Evolutionary conservation across 345 rosid species (phyloP).

Genomic region (Hirschfeldia incana): DNA sequence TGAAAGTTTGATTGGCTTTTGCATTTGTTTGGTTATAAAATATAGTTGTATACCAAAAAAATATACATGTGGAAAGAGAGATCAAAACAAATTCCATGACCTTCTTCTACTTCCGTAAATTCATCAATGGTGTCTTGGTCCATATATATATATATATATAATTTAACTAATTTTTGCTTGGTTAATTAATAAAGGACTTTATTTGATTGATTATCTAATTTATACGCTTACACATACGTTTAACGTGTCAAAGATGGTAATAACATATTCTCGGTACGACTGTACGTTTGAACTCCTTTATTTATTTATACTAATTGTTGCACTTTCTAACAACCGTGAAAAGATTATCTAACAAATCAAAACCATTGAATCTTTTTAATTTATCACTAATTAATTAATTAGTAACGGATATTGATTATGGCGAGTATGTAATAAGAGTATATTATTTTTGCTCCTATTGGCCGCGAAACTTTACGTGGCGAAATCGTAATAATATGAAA

Average conservation of each 20-base stretch:
- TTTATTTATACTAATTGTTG: not conserved
- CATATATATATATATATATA: not conserved
- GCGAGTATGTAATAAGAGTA: not conserved
- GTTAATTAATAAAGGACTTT: not conserved
- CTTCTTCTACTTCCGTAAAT: conserved; percentile 32
- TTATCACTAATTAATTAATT: not conserved
- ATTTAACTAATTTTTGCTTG: not conserved
- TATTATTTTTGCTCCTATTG: not conserved
- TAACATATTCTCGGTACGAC: conserved; percentile 15
- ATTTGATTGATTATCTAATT: conserved; percentile 1
- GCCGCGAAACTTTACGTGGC: not conserved
- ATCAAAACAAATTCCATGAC: conserved; percentile 17
- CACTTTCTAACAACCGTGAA: conserved; percentile 31
- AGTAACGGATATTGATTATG: not conserved
- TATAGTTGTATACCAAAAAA: not conserved
- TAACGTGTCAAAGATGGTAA: conserved; percentile 6
- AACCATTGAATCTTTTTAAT: not conserved
- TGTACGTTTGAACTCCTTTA: conserved; percentile 11
- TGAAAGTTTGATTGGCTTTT: conserved; percentile 26
- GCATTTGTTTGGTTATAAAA: conserved; percentile 13
- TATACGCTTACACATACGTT: not conserved
- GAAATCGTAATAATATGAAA: not conserved
- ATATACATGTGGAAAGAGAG: not conserved
- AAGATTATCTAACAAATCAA: conserved; percentile 24
- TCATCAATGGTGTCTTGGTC: conserved; percentile 27